phyloP scores from a whole-genome alignment of 1,284 basidiomycete genomes.

The Agaricales sp. region DNA sequence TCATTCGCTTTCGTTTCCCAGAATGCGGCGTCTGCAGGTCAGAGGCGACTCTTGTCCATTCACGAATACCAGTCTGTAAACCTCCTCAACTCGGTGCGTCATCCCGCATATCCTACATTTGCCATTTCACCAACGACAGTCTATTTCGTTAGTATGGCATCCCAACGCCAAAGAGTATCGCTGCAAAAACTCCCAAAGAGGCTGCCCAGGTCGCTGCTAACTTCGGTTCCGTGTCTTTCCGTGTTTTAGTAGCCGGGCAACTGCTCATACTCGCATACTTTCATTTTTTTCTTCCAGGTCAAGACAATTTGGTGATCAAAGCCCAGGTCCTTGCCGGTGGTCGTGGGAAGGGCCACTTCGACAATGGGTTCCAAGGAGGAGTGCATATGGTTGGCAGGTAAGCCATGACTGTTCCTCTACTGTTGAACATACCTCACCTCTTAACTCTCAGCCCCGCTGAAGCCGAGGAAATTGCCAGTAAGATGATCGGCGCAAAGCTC shows the following conservation, averaged over 20 bases:
- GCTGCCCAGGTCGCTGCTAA: constrained; percentile 83
- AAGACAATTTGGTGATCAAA: constrained; percentile 83
- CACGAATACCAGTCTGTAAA: constrained; percentile 98
- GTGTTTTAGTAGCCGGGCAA: too few species aligned
- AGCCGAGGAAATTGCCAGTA: constrained; percentile 77
- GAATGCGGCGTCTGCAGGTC: constrained; percentile 61
- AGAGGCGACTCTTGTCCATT: constrained; percentile 92
- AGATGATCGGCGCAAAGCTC: constrained; percentile 94
- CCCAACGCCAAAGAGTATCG: constrained; percentile 87
- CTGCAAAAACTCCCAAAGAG: constrained; percentile 85
- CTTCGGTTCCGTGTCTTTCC: constrained; percentile 47
- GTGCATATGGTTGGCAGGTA: constrained; percentile 92
- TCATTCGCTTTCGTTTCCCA: constrained; percentile 5
- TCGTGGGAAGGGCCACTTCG: constrained; percentile 96
- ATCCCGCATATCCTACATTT: background rate
- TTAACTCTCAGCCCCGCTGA: constrained; percentile 70
- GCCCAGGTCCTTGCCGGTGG: constrained; percentile 99
- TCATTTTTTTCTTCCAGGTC: constrained; percentile 30
- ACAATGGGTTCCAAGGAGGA: constrained; percentile 94
- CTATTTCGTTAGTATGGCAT: constrained; percentile 72
- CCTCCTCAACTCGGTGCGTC: constrained; percentile 80
- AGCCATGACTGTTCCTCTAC: constrained; percentile 16
- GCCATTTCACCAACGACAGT: constrained; percentile 1
- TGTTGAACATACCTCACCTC: constrained; percentile 6
- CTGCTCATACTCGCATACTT: constrained; percentile 6